phyloP scores from a whole-genome alignment of 2,329 filamentous ascomycete genomes.

The Aureobasidium namibiae region DNA sequence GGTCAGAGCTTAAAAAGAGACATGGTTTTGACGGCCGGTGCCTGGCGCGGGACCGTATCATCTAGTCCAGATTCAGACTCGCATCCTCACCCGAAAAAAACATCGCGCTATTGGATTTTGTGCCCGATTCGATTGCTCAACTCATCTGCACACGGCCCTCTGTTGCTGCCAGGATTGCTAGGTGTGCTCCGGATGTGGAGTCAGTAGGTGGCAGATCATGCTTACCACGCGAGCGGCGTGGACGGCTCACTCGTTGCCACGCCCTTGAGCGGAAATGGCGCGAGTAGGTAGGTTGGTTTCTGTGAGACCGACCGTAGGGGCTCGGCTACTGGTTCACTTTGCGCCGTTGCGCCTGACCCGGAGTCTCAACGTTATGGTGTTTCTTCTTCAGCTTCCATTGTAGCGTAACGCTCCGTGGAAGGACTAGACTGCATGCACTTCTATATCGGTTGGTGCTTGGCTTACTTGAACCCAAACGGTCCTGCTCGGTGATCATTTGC shows the following conservation, averaged over 20 bases:
- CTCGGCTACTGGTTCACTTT: constrained; percentile 11
- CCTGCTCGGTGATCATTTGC: neutral
- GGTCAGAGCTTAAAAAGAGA: neutral
- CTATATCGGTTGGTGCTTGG: constrained; percentile 13
- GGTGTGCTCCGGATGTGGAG: neutral
- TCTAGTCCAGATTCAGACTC: neutral
- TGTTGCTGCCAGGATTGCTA: neutral
- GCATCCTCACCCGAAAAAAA: constrained; percentile 8
- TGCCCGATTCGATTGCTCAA: constrained; percentile 3
- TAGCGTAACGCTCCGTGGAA: constrained; percentile 9
- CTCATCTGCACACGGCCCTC: neutral
- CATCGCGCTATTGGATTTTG: constrained; percentile 1
- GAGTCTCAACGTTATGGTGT: constrained; percentile 9
- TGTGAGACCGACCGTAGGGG: neutral
- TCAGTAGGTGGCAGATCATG: neutral
- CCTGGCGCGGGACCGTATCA: neutral
- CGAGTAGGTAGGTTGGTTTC: constrained; percentile 8
- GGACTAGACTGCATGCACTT: constrained; percentile 10
- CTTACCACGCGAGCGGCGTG: constrained; percentile 1
- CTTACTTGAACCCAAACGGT: constrained; percentile 10
- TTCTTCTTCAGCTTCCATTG: constrained; percentile 9
- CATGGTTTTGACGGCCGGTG: constrained; percentile 7
- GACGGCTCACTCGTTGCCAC: neutral
- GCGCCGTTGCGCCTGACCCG: constrained; percentile 10
- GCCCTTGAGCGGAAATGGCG: neutral